Evolutionary conservation across 192 early-diverging fungal genomes (phyloP).

Genomic region (Podila clonocystis): DNA sequence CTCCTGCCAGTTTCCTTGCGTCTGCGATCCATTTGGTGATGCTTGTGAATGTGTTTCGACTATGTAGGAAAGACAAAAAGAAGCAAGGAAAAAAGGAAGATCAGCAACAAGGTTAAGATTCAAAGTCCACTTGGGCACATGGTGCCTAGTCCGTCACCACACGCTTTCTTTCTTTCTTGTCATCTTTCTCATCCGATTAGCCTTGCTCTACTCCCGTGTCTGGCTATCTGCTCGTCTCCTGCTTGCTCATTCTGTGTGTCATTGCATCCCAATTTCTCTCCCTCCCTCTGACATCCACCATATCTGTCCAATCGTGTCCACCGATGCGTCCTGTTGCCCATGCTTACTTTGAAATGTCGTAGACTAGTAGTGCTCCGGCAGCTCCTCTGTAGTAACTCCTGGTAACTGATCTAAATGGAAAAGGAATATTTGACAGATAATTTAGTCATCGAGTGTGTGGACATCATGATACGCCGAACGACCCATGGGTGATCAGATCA

Average conservation of each 20-base stretch:
- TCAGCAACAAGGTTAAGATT: conserved; percentile 19
- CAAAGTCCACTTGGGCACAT: conserved; percentile 19
- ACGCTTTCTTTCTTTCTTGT: background rate
- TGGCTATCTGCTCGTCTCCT: too few relatives aligned
- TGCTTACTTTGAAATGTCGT: conserved; percentile 77
- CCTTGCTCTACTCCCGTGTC: too few relatives aligned
- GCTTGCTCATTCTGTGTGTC: background rate
- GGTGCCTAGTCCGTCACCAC: background rate
- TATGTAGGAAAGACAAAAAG: conserved; percentile 6
- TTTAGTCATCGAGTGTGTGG: too few relatives aligned
- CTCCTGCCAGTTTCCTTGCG: conserved; percentile 70
- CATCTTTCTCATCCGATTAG: background rate
- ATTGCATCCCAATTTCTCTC: background rate
- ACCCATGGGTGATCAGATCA: background rate
- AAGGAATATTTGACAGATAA: conserved; percentile 8
- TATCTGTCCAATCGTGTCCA: background rate
- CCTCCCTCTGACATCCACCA: background rate
- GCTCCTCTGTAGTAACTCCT: conserved; percentile 85
- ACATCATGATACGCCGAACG: background rate
- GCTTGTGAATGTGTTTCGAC: conserved; percentile 67
- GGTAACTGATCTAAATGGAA: conserved; percentile 71
- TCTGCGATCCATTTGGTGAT: conserved; percentile 76
- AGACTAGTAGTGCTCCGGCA: conserved; percentile 81
- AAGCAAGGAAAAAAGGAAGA: background rate
- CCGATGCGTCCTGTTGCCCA: too few relatives aligned